These are phyloP conservation scores for Ogataea wickerhamii DNA, from an alignment of 805 yeast species.

Conservation along the genomic window DNA sequence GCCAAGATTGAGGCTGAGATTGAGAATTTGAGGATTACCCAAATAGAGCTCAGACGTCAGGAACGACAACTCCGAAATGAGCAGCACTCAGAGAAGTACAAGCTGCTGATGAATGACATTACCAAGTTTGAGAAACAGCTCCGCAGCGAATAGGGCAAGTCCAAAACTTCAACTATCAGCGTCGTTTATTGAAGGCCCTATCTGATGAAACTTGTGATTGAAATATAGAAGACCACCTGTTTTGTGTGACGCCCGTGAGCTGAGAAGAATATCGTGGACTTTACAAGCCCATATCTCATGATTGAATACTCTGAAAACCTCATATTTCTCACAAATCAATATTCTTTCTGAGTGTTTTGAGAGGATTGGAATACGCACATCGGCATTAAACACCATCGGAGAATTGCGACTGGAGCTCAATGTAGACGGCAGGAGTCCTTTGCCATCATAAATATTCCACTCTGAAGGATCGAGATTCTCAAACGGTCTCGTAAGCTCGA, in stretches of 20 bases:
- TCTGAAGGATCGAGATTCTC: conserved; percentile 35
- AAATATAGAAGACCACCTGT: conserved; percentile 68
- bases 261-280: conserved; percentile 53
- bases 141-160: neutral
- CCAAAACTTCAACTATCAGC: neutral
- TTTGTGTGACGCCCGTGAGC: conserved; percentile 30
- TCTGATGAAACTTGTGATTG: conserved; percentile 55
- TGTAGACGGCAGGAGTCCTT: conserved; percentile 11
- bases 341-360: conserved; percentile 51
- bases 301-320: conserved; percentile 61
- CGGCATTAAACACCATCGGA: conserved; percentile 11
- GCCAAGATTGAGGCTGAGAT: conserved; percentile 23
- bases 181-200: conserved; percentile 19
- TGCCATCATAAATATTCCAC: conserved; percentile 34
- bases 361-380: conserved; percentile 50
- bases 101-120: conserved; percentile 22
- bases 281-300: conserved; percentile 91
- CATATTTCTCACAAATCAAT: conserved; percentile 55
- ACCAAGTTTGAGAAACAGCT: conserved; percentile 22
- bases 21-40: conserved; percentile 23
- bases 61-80: conserved; percentile 21
- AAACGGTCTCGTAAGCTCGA: conserved; percentile 51
- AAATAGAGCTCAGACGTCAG: conserved; percentile 21
- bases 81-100: conserved; percentile 25
- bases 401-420: conserved; percentile 12